Conservation (phyloP, 108 stramenopile genomes). For the Cylindrotheca fusiformis region DNA sequence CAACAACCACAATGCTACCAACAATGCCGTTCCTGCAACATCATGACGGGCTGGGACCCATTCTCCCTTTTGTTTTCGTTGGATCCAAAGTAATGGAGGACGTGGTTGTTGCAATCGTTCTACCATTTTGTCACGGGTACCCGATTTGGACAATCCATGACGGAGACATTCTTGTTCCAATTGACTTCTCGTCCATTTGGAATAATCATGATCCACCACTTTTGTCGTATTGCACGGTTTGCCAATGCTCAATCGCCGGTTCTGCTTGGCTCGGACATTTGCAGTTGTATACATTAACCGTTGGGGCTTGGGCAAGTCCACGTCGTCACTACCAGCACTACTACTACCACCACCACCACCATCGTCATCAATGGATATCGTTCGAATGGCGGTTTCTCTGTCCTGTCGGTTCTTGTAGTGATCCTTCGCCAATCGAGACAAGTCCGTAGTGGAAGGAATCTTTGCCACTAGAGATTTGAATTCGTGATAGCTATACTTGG, state of each 20-base stretch:
- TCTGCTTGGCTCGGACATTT: background rate
- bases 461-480: slow-evolving; percentile 6
- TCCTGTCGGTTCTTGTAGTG: background rate
- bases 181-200: slow-evolving; percentile 25
- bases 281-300: background rate
- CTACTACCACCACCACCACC: background rate
- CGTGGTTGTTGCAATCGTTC: slow-evolving; percentile 42
- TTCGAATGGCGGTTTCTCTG: background rate
- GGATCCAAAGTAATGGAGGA: slow-evolving; percentile 32
- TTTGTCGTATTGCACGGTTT: slow-evolving; percentile 3
- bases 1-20: slow-evolving; percentile 48
- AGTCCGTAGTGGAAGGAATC: slow-evolving; percentile 17
- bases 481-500: slow-evolving; percentile 14
- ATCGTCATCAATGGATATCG: background rate
- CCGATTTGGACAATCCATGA: slow-evolving; percentile 34
- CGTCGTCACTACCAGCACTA: background rate
- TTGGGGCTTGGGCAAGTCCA: background rate
- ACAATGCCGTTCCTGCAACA: slow-evolving; percentile 31
- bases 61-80: slow-evolving; percentile 19
- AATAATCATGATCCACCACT: slow-evolving; percentile 3
- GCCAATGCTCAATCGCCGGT: background rate
- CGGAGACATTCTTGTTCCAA: slow-evolving; percentile 43
- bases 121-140: slow-evolving; percentile 43
- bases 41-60: slow-evolving; percentile 47
- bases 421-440: slow-evolving; percentile 17